Evolutionary conservation across 2,329 filamentous ascomycete genomes (phyloP).

Genomic region (Aspergillus sp.): DNA sequence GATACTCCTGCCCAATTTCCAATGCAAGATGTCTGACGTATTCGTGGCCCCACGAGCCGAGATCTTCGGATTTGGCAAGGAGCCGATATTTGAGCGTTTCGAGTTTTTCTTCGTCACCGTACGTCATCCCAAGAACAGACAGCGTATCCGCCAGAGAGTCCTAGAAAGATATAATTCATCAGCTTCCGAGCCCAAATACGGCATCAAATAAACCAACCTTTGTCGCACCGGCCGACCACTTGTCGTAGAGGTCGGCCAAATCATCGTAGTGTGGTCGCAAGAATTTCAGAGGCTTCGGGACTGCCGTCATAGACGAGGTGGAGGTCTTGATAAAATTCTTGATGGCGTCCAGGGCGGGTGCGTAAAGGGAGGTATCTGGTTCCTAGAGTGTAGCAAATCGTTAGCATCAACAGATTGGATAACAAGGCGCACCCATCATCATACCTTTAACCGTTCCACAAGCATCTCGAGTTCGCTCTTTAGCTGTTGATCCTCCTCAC

Average conservation of each 20-base stretch:
- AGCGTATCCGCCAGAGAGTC: slow-evolving; percentile 86
- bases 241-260: slow-evolving; percentile 81
- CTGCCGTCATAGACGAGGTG: slow-evolving; percentile 98
- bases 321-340: slow-evolving; percentile 99
- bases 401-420: slow-evolving; percentile 25
- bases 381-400: slow-evolving; percentile 58
- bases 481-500: slow-evolving; percentile 95
- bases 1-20: slow-evolving; percentile 93
- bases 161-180: slow-evolving; percentile 32
- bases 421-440: slow-evolving; percentile 19
- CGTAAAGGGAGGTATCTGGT: slow-evolving; percentile 82
- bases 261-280: slow-evolving; percentile 93
- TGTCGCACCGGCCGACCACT: slow-evolving; percentile 80
- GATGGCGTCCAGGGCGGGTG: slow-evolving; percentile 89
- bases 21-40: slow-evolving; percentile 94
- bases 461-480: slow-evolving; percentile 98
- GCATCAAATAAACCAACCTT: slow-evolving; percentile 59
- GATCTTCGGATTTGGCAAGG: slow-evolving; percentile 84
- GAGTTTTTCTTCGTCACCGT: slow-evolving; percentile 91
- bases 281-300: slow-evolving; percentile 98
- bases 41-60: slow-evolving; percentile 97
- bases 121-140: slow-evolving; percentile 98
- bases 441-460: slow-evolving; percentile 86
- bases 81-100: slow-evolving; percentile 96
- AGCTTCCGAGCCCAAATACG: slow-evolving; percentile 10